These are phyloP conservation scores for Ustilago sp. DNA, from an alignment of 1,284 basidiomycete species.

Conservation along the genomic window DNA sequence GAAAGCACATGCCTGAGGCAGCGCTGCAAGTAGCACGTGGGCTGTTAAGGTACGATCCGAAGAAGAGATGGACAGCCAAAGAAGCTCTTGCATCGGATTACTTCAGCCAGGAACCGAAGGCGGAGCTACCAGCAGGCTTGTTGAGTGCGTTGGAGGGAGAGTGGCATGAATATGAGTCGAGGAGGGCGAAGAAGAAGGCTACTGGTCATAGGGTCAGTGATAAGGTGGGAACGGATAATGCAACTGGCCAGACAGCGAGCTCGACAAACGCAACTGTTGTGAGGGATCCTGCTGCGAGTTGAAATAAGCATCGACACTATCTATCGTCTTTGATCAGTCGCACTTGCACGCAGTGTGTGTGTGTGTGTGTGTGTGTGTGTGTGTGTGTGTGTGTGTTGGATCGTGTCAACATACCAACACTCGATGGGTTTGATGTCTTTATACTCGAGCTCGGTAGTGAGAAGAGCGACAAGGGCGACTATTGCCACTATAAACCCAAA, in stretches of 20 bases:
- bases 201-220: not conserved
- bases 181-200: conserved; percentile 54
- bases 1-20: conserved; percentile 69
- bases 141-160: conserved; percentile 81
- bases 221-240: not conserved
- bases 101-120: conserved; percentile 82
- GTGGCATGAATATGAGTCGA: conserved; percentile 87
- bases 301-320: not conserved
- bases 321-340: too few relatives aligned
- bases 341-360: too few relatives aligned
- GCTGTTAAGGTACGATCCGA: conserved; percentile 85
- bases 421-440: too few relatives aligned
- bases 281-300: not conserved
- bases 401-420: too few relatives aligned
- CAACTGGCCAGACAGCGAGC: not conserved
- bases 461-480: not conserved
- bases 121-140: conserved; percentile 76
- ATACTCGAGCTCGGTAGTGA: not conserved
- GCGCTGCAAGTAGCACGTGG: conserved; percentile 86
- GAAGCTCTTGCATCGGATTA: conserved; percentile 85
- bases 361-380: too few relatives aligned
- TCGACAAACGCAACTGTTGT: not conserved
- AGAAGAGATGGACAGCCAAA: conserved; percentile 79
- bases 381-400: too few relatives aligned
- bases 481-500: not conserved